phyloP scores from a whole-genome alignment of 305 asterid genomes.

The Fraxinus platypoda region DNA sequence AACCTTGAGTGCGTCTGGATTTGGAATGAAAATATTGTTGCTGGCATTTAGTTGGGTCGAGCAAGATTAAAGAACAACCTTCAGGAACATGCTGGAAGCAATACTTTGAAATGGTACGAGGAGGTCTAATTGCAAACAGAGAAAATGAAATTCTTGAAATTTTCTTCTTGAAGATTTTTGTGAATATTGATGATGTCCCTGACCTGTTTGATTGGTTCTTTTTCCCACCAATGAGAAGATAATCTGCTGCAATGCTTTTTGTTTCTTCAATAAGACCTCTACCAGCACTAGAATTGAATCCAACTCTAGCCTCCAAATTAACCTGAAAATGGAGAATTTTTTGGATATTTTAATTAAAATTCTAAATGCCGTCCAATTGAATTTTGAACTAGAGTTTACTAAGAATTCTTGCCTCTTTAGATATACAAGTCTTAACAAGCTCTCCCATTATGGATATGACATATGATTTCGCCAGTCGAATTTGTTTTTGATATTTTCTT shows the following conservation, averaged over 20 bases:
- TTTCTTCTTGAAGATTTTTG: conserved; percentile 23
- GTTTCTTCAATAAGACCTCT: conserved; percentile 62
- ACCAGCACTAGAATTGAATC: conserved; percentile 51
- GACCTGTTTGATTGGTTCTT: conserved; percentile 45
- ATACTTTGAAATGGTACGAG: conserved; percentile 38
- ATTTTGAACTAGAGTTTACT: neutral
- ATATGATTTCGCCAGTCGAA: conserved; percentile 72
- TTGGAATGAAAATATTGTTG: conserved; percentile 25
- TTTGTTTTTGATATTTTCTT: conserved; percentile 47
- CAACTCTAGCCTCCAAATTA: conserved; percentile 74
- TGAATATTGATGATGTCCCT: conserved; percentile 24
- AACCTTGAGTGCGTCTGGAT: conserved; percentile 35
- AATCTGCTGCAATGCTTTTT: conserved; percentile 55
- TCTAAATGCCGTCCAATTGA: neutral
- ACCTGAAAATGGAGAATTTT: conserved; percentile 38
- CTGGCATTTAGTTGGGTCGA: conserved; percentile 24
- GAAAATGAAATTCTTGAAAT: conserved; percentile 22
- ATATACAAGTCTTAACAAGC: conserved; percentile 50
- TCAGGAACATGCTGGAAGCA: conserved; percentile 58
- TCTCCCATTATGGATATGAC: conserved; percentile 69
- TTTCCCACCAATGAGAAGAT: conserved; percentile 55
- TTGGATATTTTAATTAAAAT: neutral
- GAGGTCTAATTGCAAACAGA: conserved; percentile 35
- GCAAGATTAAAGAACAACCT: conserved; percentile 57
- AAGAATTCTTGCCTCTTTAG: conserved; percentile 47